These are phyloP conservation scores for Physaria fendleri DNA, from an alignment of 345 rosid species.

Conservation along the genomic window DNA sequence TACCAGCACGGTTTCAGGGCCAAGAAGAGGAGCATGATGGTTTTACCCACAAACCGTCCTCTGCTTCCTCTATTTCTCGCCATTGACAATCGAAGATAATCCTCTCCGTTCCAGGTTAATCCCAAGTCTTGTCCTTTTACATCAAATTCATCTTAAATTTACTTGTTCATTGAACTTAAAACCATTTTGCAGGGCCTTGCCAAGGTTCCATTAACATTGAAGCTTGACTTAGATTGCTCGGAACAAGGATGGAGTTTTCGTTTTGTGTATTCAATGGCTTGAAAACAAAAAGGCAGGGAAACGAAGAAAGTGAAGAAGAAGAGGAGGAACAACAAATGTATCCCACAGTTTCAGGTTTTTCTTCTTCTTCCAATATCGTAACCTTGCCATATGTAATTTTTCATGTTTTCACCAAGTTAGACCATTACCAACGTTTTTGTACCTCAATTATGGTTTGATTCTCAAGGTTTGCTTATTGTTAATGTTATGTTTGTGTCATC, in stretches of 20 bases:
- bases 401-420: slow-evolving; percentile 10
- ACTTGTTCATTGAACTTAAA: slow-evolving; percentile 10
- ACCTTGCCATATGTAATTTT: slow-evolving; percentile 24
- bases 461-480: slow-evolving; percentile 15
- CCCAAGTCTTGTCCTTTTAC: too few relatives aligned
- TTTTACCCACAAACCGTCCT: too few relatives aligned
- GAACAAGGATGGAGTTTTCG: slow-evolving; percentile 7
- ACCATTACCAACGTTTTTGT: slow-evolving; percentile 12
- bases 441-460: slow-evolving; percentile 22
- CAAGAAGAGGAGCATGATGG: too few relatives aligned
- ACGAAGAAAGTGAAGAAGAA: not conserved
- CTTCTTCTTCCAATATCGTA: slow-evolving; percentile 13
- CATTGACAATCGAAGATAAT: too few relatives aligned
- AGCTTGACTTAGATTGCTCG: slow-evolving; percentile 17
- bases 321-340: not conserved
- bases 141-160: too few relatives aligned
- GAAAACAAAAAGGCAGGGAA: slow-evolving; percentile 9
- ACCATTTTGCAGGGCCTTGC: slow-evolving; percentile 8
- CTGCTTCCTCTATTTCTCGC: too few relatives aligned
- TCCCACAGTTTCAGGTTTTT: slow-evolving; percentile 18
- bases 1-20: too few relatives aligned
- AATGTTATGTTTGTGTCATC: too few relatives aligned
- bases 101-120: too few relatives aligned
- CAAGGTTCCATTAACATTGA: slow-evolving; percentile 14
- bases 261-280: slow-evolving; percentile 46